Conservation (phyloP, 2,329 filamentous ascomycete genomes). For the Colletotrichum camelliae region DNA sequence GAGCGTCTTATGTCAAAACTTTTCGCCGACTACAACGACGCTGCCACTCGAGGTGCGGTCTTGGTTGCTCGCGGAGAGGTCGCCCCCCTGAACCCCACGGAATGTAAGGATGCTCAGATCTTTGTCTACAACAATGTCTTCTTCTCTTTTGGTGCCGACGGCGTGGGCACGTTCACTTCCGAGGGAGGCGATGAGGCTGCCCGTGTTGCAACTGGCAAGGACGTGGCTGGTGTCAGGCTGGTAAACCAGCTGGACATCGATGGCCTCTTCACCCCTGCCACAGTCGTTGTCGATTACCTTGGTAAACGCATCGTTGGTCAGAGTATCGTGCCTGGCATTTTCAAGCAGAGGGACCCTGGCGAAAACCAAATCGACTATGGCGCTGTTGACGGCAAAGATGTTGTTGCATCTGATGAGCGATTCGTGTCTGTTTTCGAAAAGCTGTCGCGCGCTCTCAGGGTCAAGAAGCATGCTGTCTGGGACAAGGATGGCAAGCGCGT, state of each 20-base stretch:
- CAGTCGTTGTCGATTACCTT: constrained; percentile 94
- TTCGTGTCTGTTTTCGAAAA: constrained; percentile 87
- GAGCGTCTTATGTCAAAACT: constrained; percentile 94
- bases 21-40: constrained; percentile 97
- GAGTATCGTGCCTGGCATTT: constrained; percentile 97
- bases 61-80: constrained; percentile 93
- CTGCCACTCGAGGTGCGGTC: constrained; percentile 88
- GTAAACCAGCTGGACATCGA: constrained; percentile 98
- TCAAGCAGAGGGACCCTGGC: constrained; percentile 96
- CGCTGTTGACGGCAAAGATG: constrained; percentile 95
- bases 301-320: constrained; percentile 97
- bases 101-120: constrained; percentile 91
- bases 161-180: constrained; percentile 94
- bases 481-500: constrained; percentile 93
- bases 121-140: constrained; percentile 99
- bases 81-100: constrained; percentile 91
- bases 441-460: constrained; percentile 86
- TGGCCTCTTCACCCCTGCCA: constrained; percentile 92
- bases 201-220: constrained; percentile 93
- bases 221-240: constrained; percentile 90
- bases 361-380: constrained; percentile 99
- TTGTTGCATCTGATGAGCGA: constrained; percentile 87
- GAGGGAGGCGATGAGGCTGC: constrained; percentile 98
- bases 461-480: constrained; percentile 97
- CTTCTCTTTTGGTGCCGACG: constrained; percentile 97